Evolutionary conservation across 495 filamentous ascomycete genomes (phyloP).

Genomic region (Annulohypoxylon nitens): DNA sequence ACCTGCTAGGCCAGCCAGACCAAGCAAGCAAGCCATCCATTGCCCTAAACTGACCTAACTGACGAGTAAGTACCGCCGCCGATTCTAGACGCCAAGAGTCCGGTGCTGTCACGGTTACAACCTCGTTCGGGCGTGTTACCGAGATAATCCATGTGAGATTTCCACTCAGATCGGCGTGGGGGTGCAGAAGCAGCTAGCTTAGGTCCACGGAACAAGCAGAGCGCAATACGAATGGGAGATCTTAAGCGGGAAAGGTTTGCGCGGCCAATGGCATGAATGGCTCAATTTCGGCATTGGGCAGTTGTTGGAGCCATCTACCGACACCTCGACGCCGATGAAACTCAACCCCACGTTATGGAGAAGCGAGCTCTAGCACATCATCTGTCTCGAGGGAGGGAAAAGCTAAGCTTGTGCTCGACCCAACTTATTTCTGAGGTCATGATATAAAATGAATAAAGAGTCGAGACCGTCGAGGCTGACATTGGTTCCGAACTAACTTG

Average conservation of each 20-base stretch:
- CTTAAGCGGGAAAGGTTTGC: slow-evolving; percentile 5
- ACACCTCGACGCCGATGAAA: slow-evolving; percentile 31
- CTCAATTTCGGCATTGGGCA: slow-evolving; percentile 12
- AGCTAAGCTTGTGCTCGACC: not conserved
- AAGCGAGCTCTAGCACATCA: slow-evolving; percentile 5
- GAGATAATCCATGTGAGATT: slow-evolving; percentile 39
- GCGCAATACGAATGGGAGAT: slow-evolving; percentile 17
- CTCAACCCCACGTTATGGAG: slow-evolving; percentile 22
- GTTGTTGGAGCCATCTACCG: slow-evolving; percentile 32
- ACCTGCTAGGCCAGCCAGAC: not conserved
- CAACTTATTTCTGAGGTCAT: not conserved
- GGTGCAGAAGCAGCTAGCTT: slow-evolving; percentile 12
- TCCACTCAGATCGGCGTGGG: slow-evolving; percentile 42
- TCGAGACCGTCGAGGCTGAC: not conserved
- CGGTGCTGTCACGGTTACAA: slow-evolving; percentile 43
- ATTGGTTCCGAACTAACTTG: slow-evolving; percentile 1
- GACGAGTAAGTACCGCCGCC: slow-evolving; percentile 34
- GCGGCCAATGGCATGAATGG: slow-evolving; percentile 16
- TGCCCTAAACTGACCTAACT: slow-evolving; percentile 14
- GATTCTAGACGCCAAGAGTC: slow-evolving; percentile 35
- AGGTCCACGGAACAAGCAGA: slow-evolving; percentile 12
- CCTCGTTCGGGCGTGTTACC: slow-evolving; percentile 39
- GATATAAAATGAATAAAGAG: not conserved
- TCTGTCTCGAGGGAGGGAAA: not conserved
- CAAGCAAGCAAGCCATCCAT: slow-evolving; percentile 3